Evolutionary conservation across 306 rosid genomes (phyloP).

Genomic region (Quercus cerris): DNA sequence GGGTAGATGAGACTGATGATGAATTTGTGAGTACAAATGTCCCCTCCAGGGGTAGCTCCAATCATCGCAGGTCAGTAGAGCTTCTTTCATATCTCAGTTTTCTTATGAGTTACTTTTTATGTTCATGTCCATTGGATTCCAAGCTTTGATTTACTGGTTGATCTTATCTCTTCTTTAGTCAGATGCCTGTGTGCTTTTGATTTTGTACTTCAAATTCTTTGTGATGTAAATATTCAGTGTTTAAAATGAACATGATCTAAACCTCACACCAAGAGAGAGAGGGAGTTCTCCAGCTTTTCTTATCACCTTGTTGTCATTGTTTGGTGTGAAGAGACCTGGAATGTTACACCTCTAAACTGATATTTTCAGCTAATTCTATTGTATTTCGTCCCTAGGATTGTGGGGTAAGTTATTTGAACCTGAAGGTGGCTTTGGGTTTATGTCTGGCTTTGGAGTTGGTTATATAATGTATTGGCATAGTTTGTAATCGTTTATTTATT

Average conservation of each 20-base stretch:
- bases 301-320: neutral
- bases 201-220: neutral
- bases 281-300: neutral
- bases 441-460: neutral
- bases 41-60: conserved; percentile 56
- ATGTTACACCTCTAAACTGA: neutral
- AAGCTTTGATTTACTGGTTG: neutral
- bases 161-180: neutral
- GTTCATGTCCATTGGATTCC: neutral
- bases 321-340: neutral
- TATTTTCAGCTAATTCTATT: neutral
- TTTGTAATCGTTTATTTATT: neutral
- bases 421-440: neutral
- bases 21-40: conserved; percentile 60
- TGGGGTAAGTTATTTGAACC: neutral
- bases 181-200: neutral
- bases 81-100: conserved; percentile 4
- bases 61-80: conserved; percentile 62
- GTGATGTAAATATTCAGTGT: neutral
- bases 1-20: conserved; percentile 72
- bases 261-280: neutral
- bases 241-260: neutral
- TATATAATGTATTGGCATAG: neutral
- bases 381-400: neutral
- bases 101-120: neutral